Conservation (phyloP, 2,329 filamentous ascomycete genomes). For the Drechslerella coelobrocha region DNA sequence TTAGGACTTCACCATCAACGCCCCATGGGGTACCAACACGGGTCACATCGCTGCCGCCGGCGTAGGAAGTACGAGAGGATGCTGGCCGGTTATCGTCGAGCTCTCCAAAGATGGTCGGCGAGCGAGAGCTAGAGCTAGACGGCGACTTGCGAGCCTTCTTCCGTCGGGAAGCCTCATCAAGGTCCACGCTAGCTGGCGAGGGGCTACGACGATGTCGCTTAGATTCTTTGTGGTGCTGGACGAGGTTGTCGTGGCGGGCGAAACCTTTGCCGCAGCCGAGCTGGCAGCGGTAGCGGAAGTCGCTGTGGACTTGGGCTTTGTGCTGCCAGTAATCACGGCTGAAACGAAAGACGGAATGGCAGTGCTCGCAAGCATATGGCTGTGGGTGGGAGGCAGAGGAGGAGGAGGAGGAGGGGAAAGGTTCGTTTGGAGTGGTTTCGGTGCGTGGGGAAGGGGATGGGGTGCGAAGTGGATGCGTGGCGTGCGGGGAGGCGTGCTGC, state of each 20-base stretch:
- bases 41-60: constrained; percentile 5
- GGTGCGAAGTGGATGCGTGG: constrained; percentile 9
- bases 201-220: constrained; percentile 44
- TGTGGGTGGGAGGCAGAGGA: constrained; percentile 16
- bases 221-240: constrained; percentile 45
- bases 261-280: constrained; percentile 47
- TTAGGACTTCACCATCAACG: constrained; percentile 19
- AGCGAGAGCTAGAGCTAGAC: neutral
- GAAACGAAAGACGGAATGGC: constrained; percentile 43
- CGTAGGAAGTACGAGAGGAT: constrained; percentile 22
- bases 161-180: constrained; percentile 20
- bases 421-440: constrained; percentile 7
- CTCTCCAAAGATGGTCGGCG: constrained; percentile 7
- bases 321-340: constrained; percentile 51
- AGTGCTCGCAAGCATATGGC: constrained; percentile 45
- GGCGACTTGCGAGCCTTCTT: constrained; percentile 23
- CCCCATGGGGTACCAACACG: constrained; percentile 17
- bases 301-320: constrained; percentile 43
- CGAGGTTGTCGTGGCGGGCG: constrained; percentile 46
- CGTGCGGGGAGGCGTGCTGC: neutral
- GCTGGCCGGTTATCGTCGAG: constrained; percentile 17
- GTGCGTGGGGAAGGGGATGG: constrained; percentile 27
- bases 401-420: constrained; percentile 16
- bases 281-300: constrained; percentile 40
- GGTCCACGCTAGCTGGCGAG: constrained; percentile 17